phyloP scores from a whole-genome alignment of 2,329 filamentous ascomycete genomes.

The Thyridium curvatum region DNA sequence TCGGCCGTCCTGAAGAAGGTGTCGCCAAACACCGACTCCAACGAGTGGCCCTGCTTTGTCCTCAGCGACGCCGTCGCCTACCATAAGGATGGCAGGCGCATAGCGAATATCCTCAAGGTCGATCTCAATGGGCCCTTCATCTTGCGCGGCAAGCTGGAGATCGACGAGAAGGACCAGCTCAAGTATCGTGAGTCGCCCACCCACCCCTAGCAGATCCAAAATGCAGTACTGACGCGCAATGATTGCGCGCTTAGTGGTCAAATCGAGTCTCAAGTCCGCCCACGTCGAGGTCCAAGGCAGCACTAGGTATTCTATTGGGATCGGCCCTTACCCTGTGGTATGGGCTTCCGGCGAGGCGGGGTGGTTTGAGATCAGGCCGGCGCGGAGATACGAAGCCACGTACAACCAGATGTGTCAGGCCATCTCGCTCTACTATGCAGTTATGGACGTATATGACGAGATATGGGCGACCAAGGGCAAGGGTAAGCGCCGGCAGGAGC shows the following conservation, averaged over 20 bases:
- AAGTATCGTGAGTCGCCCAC: conserved; percentile 26
- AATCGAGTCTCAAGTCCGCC: conserved; percentile 20
- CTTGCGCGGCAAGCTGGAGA: conserved; percentile 52
- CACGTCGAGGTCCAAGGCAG: conserved; percentile 49
- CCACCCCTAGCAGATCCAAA: too few species aligned
- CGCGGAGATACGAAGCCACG: conserved; percentile 47
- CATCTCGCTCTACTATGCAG: conserved; percentile 56
- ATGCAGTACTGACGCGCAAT: too few species aligned
- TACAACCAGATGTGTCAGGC: conserved; percentile 57
- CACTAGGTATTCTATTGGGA: conserved; percentile 46
- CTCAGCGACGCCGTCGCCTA: conserved; percentile 57
- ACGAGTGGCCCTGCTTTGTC: conserved; percentile 57
- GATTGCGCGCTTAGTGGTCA: conserved; percentile 20
- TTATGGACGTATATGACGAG: conserved; percentile 49
- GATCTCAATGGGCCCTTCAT: conserved; percentile 53
- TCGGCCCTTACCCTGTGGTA: conserved; percentile 47
- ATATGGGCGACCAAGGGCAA: conserved; percentile 12
- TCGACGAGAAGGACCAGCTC: conserved; percentile 35
- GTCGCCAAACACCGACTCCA: conserved; percentile 20
- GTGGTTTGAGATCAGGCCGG: conserved; percentile 62
- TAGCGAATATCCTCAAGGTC: conserved; percentile 56
- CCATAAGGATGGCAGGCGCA: conserved; percentile 41
- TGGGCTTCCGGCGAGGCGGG: conserved; percentile 61
- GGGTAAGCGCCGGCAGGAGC: conserved; percentile 23
- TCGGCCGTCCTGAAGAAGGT: conserved; percentile 26